Evolutionary conservation across 1,139 yeast genomes (phyloP).

Genomic region (Hyphopichia khmerensis): DNA sequence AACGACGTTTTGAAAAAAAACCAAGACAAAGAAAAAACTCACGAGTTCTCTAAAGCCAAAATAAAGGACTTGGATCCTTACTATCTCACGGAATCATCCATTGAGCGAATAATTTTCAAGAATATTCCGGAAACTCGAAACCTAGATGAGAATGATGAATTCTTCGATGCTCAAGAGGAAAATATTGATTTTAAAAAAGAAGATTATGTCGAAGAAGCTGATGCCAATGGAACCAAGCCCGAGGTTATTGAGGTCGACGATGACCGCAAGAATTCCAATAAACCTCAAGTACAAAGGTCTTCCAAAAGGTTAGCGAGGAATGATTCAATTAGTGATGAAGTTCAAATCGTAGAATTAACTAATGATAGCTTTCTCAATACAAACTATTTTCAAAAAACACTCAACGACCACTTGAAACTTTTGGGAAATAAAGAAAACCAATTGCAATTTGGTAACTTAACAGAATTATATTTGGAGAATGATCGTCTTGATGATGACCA

Average conservation of each 20-base stretch:
- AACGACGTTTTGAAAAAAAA: constrained; percentile 26
- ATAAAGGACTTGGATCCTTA: constrained; percentile 50
- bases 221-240: constrained; percentile 20
- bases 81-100: constrained; percentile 43
- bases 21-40: constrained; percentile 32
- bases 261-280: background rate
- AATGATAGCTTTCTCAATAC: constrained; percentile 26
- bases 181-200: constrained; percentile 13
- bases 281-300: constrained; percentile 24
- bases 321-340: constrained; percentile 13
- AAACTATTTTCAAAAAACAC: constrained; percentile 17
- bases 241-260: constrained; percentile 25
- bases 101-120: constrained; percentile 39
- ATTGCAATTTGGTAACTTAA: background rate
- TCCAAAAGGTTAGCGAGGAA: constrained; percentile 39
- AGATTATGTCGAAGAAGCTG: constrained; percentile 10
- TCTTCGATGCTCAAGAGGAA: constrained; percentile 7
- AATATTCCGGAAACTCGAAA: constrained; percentile 1
- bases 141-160: constrained; percentile 6
- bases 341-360: constrained; percentile 18
- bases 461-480: constrained; percentile 2
- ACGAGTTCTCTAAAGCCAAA: constrained; percentile 34
- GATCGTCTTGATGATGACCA: background rate
- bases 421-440: constrained; percentile 2
- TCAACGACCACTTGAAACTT: constrained; percentile 16